These are phyloP conservation scores for Gentiana dahurica DNA, from an alignment of 257 asterid species.

Conservation along the genomic window DNA sequence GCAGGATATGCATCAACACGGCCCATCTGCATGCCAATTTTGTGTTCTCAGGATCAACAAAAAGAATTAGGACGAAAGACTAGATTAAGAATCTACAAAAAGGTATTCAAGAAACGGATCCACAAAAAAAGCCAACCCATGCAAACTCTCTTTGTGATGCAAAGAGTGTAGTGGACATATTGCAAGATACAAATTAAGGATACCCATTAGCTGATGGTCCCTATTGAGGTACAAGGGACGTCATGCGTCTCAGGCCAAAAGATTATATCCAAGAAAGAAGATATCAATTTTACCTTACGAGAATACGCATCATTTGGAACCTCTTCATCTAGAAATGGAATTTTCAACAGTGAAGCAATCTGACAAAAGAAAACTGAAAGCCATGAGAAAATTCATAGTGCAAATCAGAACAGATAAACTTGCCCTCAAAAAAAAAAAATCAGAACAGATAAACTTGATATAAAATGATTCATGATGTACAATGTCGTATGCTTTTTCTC, in stretches of 20 bases:
- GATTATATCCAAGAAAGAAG: neutral
- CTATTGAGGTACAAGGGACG: no score
- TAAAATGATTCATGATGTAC: slow-evolving; percentile 31
- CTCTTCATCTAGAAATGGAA: slow-evolving; percentile 84
- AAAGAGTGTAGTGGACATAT: no score
- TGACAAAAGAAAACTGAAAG: slow-evolving; percentile 17
- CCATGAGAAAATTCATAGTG: neutral
- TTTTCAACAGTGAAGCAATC: slow-evolving; percentile 89
- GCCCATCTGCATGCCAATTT: slow-evolving; percentile 52
- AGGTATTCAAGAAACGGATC: no score
- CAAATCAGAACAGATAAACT: neutral
- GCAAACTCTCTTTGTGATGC: no score
- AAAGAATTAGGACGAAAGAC: no score
- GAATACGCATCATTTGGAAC: slow-evolving; percentile 45
- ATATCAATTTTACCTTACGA: slow-evolving; percentile 50
- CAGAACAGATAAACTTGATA: neutral
- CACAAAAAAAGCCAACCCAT: no score
- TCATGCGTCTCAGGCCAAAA: neutral
- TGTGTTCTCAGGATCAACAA: neutral
- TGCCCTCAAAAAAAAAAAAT: no score
- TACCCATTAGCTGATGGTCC: no score
- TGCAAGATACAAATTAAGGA: no score
- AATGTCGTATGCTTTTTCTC: slow-evolving; percentile 94
- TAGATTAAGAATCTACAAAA: no score
- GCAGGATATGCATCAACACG: slow-evolving; percentile 65